Conservation (phyloP, 2,329 filamentous ascomycete species). For the Hawksworthiomyces lignivorus region DNA sequence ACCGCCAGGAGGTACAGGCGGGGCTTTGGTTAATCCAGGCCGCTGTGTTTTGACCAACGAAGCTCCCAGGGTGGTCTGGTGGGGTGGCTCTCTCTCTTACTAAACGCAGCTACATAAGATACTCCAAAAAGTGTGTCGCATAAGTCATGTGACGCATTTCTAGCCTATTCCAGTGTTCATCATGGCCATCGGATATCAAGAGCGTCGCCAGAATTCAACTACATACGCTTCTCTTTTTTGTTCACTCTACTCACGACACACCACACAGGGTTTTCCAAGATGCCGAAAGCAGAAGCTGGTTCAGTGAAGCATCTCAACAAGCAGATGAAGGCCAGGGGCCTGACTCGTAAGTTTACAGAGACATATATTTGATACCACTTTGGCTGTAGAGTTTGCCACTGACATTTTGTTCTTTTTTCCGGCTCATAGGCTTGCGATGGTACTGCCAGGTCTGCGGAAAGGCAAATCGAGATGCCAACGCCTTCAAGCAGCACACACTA, state of each 20-base stretch:
- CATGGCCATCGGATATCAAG: too few relatives aligned
- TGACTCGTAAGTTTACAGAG: conserved; percentile 14
- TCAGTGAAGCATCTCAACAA: conserved; percentile 87
- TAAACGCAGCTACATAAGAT: too few relatives aligned
- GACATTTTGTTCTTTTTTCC: too few relatives aligned
- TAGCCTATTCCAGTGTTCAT: too few relatives aligned
- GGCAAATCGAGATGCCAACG: conserved; percentile 73
- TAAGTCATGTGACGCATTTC: conserved; percentile 2
- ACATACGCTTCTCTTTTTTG: conserved; percentile 1
- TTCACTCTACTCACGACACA: not conserved
- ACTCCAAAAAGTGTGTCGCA: too few relatives aligned
- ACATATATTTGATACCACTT: too few relatives aligned
- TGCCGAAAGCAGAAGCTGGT: conserved; percentile 89
- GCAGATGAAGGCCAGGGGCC: conserved; percentile 75
- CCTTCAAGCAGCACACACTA: conserved; percentile 81
- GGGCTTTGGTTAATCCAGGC: conserved; percentile 17
- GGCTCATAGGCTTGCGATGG: conserved; percentile 67
- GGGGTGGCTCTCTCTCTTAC: too few relatives aligned
- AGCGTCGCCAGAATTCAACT: too few relatives aligned
- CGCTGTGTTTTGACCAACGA: too few relatives aligned
- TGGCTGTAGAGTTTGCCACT: too few relatives aligned
- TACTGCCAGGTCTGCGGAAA: conserved; percentile 79
- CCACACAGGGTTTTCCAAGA: conserved; percentile 36
- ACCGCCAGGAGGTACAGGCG: conserved; percentile 4
- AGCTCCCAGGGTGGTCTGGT: too few relatives aligned